These are phyloP conservation scores for Aureobasidium subglaciale DNA, from an alignment of 2,329 filamentous ascomycete genomes.

Conservation along the genomic window DNA sequence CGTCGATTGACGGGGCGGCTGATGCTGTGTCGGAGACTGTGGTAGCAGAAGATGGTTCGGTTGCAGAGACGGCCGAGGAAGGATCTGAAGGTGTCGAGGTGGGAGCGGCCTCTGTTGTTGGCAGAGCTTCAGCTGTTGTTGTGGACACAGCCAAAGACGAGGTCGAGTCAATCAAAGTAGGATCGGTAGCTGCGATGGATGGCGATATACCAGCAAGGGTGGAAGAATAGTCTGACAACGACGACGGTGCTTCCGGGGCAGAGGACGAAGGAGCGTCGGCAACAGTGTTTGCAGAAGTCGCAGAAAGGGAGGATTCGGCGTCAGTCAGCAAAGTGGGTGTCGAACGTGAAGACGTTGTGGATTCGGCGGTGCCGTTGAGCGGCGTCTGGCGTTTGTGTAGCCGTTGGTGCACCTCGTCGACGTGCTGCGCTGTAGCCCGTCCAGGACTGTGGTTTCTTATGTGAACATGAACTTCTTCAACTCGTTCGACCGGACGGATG, in stretches of 20 bases:
- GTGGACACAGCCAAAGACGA: neutral
- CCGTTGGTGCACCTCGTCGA: slow-evolving; percentile 1
- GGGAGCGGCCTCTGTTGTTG: neutral
- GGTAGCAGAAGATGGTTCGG: neutral
- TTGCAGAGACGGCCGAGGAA: neutral
- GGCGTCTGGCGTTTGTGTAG: slow-evolving; percentile 14
- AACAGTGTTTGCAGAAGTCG: neutral
- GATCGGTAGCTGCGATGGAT: neutral
- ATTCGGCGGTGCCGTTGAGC: slow-evolving; percentile 12
- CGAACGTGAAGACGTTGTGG: slow-evolving; percentile 13
- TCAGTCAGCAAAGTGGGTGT: slow-evolving; percentile 14
- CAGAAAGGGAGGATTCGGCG: slow-evolving; percentile 10
- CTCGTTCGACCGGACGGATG: neutral
- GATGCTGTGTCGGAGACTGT: neutral
- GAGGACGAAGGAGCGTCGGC: neutral
- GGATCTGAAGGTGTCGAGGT: neutral
- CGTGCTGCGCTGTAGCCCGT: neutral
- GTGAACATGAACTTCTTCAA: slow-evolving; percentile 14
- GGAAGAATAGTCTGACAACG: neutral
- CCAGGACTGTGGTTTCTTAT: slow-evolving; percentile 11
- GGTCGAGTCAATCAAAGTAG: neutral
- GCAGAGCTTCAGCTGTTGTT: neutral
- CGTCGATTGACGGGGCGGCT: neutral
- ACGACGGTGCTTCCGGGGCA: neutral
- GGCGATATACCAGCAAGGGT: slow-evolving; percentile 4